These are phyloP conservation scores for Phialocephala sp. DNA, from an alignment of 2,329 filamentous ascomycete species.

Conservation along the genomic window DNA sequence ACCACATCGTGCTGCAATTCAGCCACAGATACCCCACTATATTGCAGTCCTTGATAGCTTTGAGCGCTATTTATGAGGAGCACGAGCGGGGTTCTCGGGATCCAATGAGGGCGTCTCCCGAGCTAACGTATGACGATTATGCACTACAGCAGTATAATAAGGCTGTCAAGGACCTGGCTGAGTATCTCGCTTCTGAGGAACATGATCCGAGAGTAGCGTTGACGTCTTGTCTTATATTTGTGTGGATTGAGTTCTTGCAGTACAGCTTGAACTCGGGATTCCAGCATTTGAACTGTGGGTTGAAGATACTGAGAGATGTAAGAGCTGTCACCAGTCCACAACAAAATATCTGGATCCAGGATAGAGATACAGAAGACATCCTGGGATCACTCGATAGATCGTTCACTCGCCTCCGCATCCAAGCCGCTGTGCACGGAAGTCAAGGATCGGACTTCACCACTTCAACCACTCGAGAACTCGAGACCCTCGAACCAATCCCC, in stretches of 20 bases:
- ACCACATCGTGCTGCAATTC: constrained; percentile 23
- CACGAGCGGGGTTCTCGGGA: constrained; percentile 1
- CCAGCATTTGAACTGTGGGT: constrained; percentile 24
- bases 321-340: not conserved
- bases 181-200: constrained; percentile 19
- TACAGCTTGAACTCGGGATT: constrained; percentile 21
- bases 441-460: not conserved
- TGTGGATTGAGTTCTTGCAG: constrained; percentile 30
- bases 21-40: constrained; percentile 24
- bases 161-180: constrained; percentile 19
- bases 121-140: constrained; percentile 32
- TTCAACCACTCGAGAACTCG: not conserved
- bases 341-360: not conserved
- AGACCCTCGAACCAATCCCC: not conserved
- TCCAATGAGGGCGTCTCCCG: not conserved
- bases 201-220: constrained; percentile 21
- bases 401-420: constrained; percentile 11
- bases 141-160: constrained; percentile 25
- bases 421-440: constrained; percentile 8
- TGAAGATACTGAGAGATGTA: constrained; percentile 12
- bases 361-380: constrained; percentile 4
- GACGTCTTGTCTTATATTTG: constrained; percentile 28
- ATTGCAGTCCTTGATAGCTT: constrained; percentile 20
- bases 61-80: constrained; percentile 26
- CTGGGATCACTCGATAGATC: constrained; percentile 10